Evolutionary conservation across 106 monocot species (phyloP).

Genomic region (Apostasia ramifera): DNA sequence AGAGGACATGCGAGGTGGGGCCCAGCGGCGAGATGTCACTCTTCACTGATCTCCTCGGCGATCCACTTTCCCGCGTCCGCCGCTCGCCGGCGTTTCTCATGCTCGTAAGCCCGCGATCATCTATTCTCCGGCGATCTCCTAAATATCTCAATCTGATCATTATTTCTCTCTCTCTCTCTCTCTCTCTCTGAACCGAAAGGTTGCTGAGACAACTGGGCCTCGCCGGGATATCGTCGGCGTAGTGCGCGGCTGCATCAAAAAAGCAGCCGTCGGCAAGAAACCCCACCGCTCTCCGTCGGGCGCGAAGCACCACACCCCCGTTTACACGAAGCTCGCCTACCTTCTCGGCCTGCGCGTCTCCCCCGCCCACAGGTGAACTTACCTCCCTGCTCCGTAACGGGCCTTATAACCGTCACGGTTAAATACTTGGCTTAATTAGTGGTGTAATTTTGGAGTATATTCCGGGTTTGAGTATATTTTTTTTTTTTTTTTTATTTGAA

Average conservation of each 20-base stretch:
- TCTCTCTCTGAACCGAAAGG: constrained; percentile 10
- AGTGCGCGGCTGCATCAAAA: constrained; percentile 62
- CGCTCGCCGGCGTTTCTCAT: constrained; percentile 25
- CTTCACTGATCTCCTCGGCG: constrained; percentile 47
- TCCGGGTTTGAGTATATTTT: background rate
- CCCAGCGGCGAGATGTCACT: constrained; percentile 42
- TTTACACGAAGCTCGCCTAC: constrained; percentile 84
- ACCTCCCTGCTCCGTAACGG: background rate
- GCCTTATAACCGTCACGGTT: background rate
- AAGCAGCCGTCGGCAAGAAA: constrained; percentile 33
- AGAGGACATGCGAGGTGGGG: constrained; percentile 62
- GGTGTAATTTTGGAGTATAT: too few species aligned
- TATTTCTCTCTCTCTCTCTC: background rate
- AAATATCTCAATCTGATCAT: too few species aligned
- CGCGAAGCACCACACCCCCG: constrained; percentile 17
- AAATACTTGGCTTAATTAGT: background rate
- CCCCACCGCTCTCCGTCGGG: constrained; percentile 3
- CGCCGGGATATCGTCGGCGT: constrained; percentile 44
- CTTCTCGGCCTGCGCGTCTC: constrained; percentile 96
- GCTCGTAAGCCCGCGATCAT: constrained; percentile 13
- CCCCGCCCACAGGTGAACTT: constrained; percentile 51
- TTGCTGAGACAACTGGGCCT: constrained; percentile 37
- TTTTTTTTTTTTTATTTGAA: background rate
- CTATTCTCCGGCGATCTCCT: background rate
- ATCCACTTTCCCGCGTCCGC: constrained; percentile 36